phyloP scores from a whole-genome alignment of 805 yeast genomes.

The Teunomyces aglyptinius region DNA sequence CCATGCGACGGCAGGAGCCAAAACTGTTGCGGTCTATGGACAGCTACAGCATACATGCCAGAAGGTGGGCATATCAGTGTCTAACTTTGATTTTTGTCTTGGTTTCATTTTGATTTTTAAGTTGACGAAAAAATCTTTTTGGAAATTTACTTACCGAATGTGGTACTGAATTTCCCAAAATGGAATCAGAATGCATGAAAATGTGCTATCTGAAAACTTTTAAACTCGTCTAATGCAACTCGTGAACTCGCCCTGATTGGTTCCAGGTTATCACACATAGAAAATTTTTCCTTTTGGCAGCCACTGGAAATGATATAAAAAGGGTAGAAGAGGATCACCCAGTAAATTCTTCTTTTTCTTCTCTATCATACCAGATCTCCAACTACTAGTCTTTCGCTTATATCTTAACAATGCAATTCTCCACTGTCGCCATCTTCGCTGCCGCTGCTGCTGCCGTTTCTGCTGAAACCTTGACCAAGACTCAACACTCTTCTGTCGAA shows the following conservation, averaged over 20 bases:
- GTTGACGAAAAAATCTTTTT: neutral
- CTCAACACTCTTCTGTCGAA: slow-evolving; percentile 35
- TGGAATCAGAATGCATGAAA: neutral
- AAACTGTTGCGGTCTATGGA: no score
- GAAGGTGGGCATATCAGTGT: no score
- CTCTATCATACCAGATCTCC: slow-evolving; percentile 2
- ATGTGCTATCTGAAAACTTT: neutral
- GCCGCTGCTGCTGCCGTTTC: slow-evolving; percentile 31
- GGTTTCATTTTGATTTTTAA: neutral
- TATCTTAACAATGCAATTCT: slow-evolving; percentile 39
- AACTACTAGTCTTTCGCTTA: slow-evolving; percentile 12
- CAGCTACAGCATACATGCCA: no score
- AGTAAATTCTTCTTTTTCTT: neutral
- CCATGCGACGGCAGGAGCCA: no score
- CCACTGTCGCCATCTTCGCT: slow-evolving; percentile 36
- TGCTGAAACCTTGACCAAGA: slow-evolving; percentile 38
- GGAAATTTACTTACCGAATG: neutral
- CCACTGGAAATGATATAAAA: neutral
- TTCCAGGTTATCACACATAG: neutral
- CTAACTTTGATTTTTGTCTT: neutral
- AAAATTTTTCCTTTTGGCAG: slow-evolving; percentile 2
- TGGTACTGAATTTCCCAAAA: neutral
- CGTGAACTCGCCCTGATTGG: neutral
- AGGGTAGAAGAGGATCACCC: neutral
- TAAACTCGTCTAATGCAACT: neutral